Evolutionary conservation across 139 green algal species (phyloP).

Genomic region (Chlorella sorokiniana): DNA sequence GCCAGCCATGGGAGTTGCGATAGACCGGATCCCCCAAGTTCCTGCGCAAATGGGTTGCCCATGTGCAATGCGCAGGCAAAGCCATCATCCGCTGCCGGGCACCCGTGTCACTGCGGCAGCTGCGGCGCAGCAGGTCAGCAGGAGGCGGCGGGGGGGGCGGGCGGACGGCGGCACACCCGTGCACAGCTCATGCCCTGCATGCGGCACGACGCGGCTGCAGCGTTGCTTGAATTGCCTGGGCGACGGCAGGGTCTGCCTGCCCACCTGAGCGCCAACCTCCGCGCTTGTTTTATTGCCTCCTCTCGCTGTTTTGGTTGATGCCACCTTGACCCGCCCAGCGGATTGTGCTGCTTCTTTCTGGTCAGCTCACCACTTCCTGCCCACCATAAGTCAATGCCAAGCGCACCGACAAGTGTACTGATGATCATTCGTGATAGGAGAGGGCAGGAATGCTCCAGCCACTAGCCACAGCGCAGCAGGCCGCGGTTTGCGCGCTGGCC

Average conservation of each 20-base stretch:
- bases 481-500: too few relatives aligned
- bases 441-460: too few relatives aligned
- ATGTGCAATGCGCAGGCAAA: not conserved
- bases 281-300: not conserved
- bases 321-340: not conserved
- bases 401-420: too few relatives aligned
- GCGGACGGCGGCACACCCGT: not conserved
- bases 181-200: conserved; percentile 37
- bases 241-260: conserved; percentile 27
- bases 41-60: not conserved
- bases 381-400: too few relatives aligned
- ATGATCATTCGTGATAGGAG: too few relatives aligned
- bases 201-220: conserved; percentile 35
- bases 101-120: conserved; percentile 21
- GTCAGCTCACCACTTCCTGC: too few relatives aligned
- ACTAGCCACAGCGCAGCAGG: too few relatives aligned
- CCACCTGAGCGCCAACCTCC: not conserved
- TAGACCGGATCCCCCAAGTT: too few relatives aligned
- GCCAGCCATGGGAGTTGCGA: too few relatives aligned
- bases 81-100: conserved; percentile 26
- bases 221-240: conserved; percentile 48
- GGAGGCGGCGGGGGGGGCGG: not conserved
- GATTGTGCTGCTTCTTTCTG: too few relatives aligned
- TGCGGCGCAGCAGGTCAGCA: not conserved
- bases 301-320: not conserved